A percentile compares a stretch with the other conserved stretches of the same genome.
Evolutionary conservation across 116 monocot species (phyloP).

Genomic region (Cymodocea nodosa): DNA sequence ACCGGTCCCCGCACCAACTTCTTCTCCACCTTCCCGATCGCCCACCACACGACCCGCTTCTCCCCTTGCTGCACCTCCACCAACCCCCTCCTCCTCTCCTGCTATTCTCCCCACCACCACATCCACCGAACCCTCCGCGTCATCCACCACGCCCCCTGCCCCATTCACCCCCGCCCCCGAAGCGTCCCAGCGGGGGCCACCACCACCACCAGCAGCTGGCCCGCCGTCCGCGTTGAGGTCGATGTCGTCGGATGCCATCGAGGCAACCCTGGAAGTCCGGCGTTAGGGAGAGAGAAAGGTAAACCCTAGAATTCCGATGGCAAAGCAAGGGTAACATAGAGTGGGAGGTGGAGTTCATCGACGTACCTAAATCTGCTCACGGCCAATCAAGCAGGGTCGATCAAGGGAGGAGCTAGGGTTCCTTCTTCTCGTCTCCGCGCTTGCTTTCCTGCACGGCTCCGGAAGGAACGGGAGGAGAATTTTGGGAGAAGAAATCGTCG

Average conservation of each 20-base stretch:
- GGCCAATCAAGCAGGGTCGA: not conserved
- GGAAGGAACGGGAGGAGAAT: too few species aligned
- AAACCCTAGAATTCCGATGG: conserved; percentile 4
- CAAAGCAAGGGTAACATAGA: not conserved
- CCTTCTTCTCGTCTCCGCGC: not conserved
- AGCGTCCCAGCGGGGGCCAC: not conserved
- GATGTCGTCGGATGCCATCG: conserved; percentile 2
- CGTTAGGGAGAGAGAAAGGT: not conserved
- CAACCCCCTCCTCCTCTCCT: too few species aligned
- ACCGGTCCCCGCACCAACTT: not conserved
- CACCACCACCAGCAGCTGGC: not conserved
- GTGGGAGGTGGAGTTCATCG: not conserved
- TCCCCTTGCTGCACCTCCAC: too few species aligned
- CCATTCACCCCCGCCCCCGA: not conserved
- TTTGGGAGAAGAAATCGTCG: too few species aligned
- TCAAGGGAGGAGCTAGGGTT: not conserved
- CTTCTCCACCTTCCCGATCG: not conserved
- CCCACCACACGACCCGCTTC: not conserved
- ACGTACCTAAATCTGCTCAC: not conserved
- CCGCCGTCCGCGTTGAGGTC: conserved; percentile 13
- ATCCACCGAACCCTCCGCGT: too few species aligned
- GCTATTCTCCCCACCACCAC: too few species aligned
- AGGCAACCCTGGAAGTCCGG: not conserved
- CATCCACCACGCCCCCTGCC: not conserved
- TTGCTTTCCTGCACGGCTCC: not conserved